Percentiles rank a stretch among this genome's conserved stretches.
These are phyloP conservation scores for Coniochaeta pulveracea DNA, from an alignment of 2,329 filamentous ascomycete species.

Conservation along the genomic window DNA sequence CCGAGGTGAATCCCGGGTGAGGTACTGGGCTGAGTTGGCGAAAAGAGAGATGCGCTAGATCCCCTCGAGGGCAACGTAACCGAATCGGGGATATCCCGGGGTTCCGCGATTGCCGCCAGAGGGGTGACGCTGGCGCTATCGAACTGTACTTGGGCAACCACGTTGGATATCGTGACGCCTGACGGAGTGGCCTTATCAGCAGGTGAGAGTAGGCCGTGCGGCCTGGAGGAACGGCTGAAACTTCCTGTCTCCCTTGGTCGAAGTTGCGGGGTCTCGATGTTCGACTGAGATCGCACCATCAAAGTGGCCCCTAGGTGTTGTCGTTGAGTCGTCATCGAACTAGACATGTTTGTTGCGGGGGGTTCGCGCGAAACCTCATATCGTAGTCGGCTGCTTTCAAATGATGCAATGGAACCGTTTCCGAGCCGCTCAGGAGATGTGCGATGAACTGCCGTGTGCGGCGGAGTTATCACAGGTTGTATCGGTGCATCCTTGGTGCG, in stretches of 20 bases:
- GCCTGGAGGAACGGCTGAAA: not conserved
- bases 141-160: constrained; percentile 13
- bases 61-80: constrained; percentile 9
- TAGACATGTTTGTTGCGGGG: too few relatives aligned
- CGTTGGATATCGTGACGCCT: constrained; percentile 1
- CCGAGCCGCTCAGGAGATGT: too few relatives aligned
- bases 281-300: constrained; percentile 11
- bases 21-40: constrained; percentile 36
- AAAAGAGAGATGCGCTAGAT: constrained; percentile 25
- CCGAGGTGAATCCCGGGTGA: constrained; percentile 35
- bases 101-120: constrained; percentile 8
- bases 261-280: constrained; percentile 5
- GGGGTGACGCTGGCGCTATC: constrained; percentile 14
- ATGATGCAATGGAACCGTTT: too few relatives aligned
- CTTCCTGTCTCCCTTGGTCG: not conserved
- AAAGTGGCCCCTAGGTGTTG: not conserved
- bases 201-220: not conserved
- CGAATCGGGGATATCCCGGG: constrained; percentile 12
- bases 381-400: too few relatives aligned
- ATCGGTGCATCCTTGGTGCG: not conserved
- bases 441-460: too few relatives aligned
- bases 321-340: too few relatives aligned
- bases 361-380: too few relatives aligned
- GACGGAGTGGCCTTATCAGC: not conserved
- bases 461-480: not conserved